Conservation (phyloP, 495 filamentous ascomycete genomes). For the Trichoderma virens region DNA sequence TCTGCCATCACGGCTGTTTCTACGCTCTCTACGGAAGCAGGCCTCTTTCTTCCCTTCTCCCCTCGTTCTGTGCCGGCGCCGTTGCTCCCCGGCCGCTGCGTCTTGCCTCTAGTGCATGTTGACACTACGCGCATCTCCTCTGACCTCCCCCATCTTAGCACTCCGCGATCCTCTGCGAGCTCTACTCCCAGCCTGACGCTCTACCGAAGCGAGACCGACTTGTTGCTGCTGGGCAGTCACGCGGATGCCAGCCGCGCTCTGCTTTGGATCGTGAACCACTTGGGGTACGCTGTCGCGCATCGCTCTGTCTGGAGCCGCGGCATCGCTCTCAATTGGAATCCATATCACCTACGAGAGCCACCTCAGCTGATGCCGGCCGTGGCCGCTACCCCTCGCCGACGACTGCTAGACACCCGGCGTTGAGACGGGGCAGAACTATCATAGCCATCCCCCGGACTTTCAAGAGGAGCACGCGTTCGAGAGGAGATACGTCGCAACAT, state of each 20-base stretch:
- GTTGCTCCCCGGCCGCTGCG: not conserved
- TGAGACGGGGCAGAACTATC: not conserved
- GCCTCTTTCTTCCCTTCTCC: not conserved
- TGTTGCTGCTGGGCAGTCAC: not conserved
- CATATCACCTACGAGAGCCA: not conserved
- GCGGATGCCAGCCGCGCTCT: not conserved
- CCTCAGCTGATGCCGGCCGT: conserved; percentile 6
- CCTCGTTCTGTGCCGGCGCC: conserved; percentile 1
- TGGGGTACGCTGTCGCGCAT: not conserved
- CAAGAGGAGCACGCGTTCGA: not conserved
- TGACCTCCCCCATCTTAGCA: not conserved
- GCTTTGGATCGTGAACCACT: not conserved
- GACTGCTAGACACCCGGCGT: conserved; percentile 11
- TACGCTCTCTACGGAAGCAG: not conserved
- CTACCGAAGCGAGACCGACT: not conserved
- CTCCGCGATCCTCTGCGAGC: conserved; percentile 1
- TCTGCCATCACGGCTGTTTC: conserved; percentile 4
- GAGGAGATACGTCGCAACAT: not conserved
- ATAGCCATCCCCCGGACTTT: not conserved
- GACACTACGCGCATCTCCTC: conserved; percentile 1
- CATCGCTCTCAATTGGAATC: not conserved
- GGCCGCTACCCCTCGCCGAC: conserved; percentile 10
- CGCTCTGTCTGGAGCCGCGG: not conserved
- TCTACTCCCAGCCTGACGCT: not conserved
- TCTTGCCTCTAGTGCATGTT: not conserved